These are phyloP conservation scores for Eutrema japonicum DNA, from an alignment of 345 rosid species.

Conservation along the genomic window DNA sequence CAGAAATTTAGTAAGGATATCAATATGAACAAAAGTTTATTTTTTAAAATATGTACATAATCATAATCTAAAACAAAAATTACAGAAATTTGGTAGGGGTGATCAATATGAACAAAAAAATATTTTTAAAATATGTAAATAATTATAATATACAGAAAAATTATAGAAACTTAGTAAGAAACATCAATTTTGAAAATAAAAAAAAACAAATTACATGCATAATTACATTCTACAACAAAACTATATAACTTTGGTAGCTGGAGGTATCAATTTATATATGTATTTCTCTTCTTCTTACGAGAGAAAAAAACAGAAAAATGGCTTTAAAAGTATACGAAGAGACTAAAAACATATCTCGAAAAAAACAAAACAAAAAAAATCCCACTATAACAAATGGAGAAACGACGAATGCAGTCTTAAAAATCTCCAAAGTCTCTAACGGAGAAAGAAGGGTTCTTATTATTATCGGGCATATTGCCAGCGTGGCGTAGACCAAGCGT, in stretches of 20 bases:
- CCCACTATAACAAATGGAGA: conserved; percentile 31
- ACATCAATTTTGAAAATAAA: neutral
- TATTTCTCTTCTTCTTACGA: conserved; percentile 41
- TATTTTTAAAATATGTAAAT: neutral
- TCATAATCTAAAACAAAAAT: neutral
- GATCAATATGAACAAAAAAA: neutral
- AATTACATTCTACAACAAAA: conserved; percentile 7
- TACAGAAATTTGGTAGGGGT: neutral
- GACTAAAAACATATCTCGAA: conserved; percentile 13
- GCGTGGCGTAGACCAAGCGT: conserved; percentile 95
- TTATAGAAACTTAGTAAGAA: too few relatives aligned
- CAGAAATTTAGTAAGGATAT: neutral
- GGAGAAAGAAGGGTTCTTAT: conserved; percentile 66
- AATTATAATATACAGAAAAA: neutral
- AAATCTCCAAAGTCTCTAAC: conserved; percentile 82
- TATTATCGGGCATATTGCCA: conserved; percentile 79
- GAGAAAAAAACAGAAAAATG: neutral
- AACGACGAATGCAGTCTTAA: conserved; percentile 45
- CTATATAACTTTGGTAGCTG: conserved; percentile 17
- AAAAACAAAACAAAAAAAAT: neutral
- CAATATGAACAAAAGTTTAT: neutral
- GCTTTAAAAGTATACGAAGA: conserved; percentile 8
- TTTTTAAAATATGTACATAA: too few relatives aligned
- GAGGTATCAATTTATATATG: conserved; percentile 10
- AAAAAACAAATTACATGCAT: neutral